Evolutionary conservation across 2,329 filamentous ascomycete genomes (phyloP), one percentile per base, ranked within the genome.

Genomic region (Tolypocladium tropicale): DNA sequence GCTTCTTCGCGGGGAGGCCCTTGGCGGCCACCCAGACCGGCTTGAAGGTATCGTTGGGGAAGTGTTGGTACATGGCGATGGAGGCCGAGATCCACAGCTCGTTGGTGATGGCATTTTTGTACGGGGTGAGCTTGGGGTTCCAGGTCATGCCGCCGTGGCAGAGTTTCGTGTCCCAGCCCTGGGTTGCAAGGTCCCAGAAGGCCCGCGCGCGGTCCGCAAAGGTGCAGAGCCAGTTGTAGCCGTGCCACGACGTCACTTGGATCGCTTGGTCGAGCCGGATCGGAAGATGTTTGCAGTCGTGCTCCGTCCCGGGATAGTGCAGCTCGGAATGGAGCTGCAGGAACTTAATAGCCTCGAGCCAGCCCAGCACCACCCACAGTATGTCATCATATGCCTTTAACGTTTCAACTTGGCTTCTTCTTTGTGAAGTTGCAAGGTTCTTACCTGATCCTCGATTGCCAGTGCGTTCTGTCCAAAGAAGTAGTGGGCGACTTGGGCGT

Each of bases 21-120:
- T 57, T 59, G 32, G 56, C 58, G 18, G 68, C 23, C 63, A 63
- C 60, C 70, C 88, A 94, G 0, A 89, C 89, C 0, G 85, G 85
- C 23, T 79, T 76, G 60, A 92, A 90, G 37, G 78, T 72, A 67
- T 96, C 90, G 1, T 90, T 89, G 0, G 92, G 90, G 61, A 92
- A 95, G 66, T 93, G 81, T 6, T 94, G 79, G 67, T 95, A 96
- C 93, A 97, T 96, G 54, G 80, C 82, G 37, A 93, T 81, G 25
- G 89, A 94, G 0, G 90, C 90, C 0, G 92, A 80, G 58, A 96
- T 89, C 72, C 82, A 96, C 1, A 96, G 80, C 68, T 96, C 84
- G 66, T 96, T 96, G 33, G 93, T 97, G 64, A 97, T 95, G 60
- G 93, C 90, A 65, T 97, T 97, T 68, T 96, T 97, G 75, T 96